A percentile compares a stretch with the other conserved stretches of the same genome.
Evolutionary conservation across 2,329 filamentous ascomycete genomes (phyloP).

Genomic region (Talaromyces sp.): DNA sequence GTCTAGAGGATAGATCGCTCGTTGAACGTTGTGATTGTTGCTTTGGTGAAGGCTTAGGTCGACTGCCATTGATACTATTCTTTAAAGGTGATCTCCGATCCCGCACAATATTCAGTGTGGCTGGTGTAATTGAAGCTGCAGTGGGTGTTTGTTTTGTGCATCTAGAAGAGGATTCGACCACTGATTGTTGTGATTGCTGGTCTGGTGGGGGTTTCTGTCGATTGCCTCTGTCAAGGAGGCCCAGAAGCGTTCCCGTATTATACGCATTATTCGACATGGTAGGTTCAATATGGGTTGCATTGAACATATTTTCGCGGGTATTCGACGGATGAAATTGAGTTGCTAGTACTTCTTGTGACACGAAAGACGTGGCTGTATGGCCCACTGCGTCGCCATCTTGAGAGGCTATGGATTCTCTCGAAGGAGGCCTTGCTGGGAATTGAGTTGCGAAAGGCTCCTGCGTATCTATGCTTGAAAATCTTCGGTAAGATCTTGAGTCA

Average conservation of each 20-base stretch:
- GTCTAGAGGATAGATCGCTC: not conserved
- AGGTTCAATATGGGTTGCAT: not conserved
- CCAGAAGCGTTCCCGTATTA: constrained; percentile 2
- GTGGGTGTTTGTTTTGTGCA: not conserved
- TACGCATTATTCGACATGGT: not conserved
- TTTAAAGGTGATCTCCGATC: not conserved
- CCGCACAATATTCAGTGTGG: not conserved
- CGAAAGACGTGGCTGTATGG: not conserved
- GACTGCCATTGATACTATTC: not conserved
- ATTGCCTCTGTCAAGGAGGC: constrained; percentile 3
- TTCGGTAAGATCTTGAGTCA: not conserved
- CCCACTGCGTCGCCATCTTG: constrained; percentile 1
- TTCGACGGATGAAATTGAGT: constrained; percentile 1
- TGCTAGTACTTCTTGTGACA: constrained; percentile 4
- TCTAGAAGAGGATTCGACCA: not conserved
- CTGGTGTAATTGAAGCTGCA: not conserved
- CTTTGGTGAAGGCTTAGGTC: not conserved
- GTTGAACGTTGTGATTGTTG: not conserved
- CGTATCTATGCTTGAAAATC: not conserved
- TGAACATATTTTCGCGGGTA: not conserved
- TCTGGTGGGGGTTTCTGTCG: not conserved
- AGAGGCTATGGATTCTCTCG: constrained; percentile 9
- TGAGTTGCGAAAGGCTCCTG: constrained; percentile 14
- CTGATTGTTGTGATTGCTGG: not conserved
- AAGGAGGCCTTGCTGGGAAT: constrained; percentile 7